These are phyloP conservation scores for Starmerella sp. DNA, from an alignment of 805 yeast genomes.

Conservation along the genomic window DNA sequence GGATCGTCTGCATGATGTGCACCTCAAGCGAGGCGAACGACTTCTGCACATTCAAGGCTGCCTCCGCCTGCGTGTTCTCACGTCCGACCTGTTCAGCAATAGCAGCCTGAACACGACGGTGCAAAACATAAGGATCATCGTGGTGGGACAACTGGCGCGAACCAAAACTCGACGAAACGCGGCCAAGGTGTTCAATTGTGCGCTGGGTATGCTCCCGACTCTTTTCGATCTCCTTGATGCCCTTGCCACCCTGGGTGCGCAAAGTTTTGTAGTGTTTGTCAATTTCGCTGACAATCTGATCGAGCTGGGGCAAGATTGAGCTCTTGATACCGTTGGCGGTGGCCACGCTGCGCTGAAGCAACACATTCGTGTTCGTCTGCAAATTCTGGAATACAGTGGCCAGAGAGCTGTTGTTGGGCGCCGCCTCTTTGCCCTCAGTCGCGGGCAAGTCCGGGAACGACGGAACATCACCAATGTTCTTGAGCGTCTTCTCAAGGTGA, in stretches of 20 bases:
- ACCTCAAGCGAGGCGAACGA: constrained; percentile 34
- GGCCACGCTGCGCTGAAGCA: constrained; percentile 31
- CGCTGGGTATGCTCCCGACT: constrained; percentile 30
- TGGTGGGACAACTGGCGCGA: constrained; percentile 30
- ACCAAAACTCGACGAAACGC: constrained; percentile 29
- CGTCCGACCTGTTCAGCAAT: constrained; percentile 36
- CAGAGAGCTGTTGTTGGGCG: constrained; percentile 23
- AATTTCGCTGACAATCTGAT: constrained; percentile 33
- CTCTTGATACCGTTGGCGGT: constrained; percentile 32
- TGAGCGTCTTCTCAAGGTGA: constrained; percentile 30
- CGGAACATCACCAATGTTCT: constrained; percentile 29
- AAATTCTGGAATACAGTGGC: constrained; percentile 29
- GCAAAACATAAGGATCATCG: constrained; percentile 39
- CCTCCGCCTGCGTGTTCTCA: constrained; percentile 39
- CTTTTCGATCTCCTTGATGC: constrained; percentile 32
- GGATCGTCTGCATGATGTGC: constrained; percentile 36
- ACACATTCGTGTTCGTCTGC: constrained; percentile 27
- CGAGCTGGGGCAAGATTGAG: constrained; percentile 36
- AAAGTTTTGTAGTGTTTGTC: constrained; percentile 37
- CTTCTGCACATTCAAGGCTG: constrained; percentile 35
- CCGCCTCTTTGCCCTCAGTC: not conserved
- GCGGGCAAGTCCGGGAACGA: constrained; percentile 21
- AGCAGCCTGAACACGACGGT: constrained; percentile 31
- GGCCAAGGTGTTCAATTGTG: constrained; percentile 31
- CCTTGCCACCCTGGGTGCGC: constrained; percentile 28